phyloP scores from a whole-genome alignment of 2,329 filamentous ascomycete genomes.

The Fusarium sp. region DNA sequence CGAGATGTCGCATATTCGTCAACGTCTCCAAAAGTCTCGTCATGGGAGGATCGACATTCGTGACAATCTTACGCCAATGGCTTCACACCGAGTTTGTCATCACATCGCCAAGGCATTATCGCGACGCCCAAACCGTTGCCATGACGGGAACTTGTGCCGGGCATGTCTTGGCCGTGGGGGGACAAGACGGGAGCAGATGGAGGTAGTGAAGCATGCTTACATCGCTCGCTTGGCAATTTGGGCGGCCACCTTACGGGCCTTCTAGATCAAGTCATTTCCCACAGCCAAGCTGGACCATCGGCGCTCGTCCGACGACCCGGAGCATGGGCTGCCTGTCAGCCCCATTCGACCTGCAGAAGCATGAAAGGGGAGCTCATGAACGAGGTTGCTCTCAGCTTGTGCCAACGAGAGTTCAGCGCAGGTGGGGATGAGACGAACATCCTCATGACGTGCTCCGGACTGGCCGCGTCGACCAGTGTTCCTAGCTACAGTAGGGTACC shows the following conservation, averaged over 20 bases:
- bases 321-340: constrained; percentile 24
- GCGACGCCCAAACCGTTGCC: background rate
- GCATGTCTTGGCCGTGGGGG: constrained; percentile 25
- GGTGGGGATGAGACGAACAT: constrained; percentile 27
- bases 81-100: background rate
- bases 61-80: background rate
- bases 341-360: constrained; percentile 21
- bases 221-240: constrained; percentile 20
- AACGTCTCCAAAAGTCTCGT: constrained; percentile 22
- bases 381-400: constrained; percentile 19
- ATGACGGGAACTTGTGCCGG: constrained; percentile 5
- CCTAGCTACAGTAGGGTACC: constrained; percentile 1
- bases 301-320: constrained; percentile 41
- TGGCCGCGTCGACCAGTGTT: constrained; percentile 3
- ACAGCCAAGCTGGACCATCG: constrained; percentile 38
- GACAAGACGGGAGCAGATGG: constrained; percentile 18
- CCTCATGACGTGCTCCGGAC: constrained; percentile 25
- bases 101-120: constrained; percentile 3
- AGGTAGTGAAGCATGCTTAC: background rate
- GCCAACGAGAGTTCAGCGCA: constrained; percentile 8
- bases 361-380: constrained; percentile 11
- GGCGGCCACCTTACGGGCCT: constrained; percentile 10
- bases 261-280: constrained; percentile 28
- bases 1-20: constrained; percentile 32
- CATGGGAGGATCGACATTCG: constrained; percentile 29